Conservation (phyloP, 108 stramenopile species). For the Nannochloropsis gaditana region DNA sequence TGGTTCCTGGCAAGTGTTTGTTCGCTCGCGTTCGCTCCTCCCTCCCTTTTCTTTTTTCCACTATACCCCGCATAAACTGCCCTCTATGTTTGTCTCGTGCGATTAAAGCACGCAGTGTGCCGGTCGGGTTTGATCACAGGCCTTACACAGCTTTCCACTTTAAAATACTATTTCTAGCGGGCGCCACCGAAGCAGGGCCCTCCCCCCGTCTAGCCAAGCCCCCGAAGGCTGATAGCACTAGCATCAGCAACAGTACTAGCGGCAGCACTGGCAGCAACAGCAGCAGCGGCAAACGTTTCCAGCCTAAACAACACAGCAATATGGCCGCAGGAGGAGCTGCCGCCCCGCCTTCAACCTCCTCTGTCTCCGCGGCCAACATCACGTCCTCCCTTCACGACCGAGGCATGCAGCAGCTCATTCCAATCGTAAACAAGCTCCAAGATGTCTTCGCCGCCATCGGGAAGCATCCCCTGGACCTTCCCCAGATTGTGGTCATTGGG, state of each 20-base stretch:
- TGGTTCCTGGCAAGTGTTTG: no score
- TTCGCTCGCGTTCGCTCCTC: no score
- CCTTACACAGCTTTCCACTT: no score
- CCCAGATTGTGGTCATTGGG: conserved; percentile 86
- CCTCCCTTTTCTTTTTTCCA: no score
- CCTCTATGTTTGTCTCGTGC: no score
- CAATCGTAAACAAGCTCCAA: conserved; percentile 95
- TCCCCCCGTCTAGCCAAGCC: background rate
- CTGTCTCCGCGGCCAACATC: background rate
- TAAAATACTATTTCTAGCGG: no score
- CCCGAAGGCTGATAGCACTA: background rate
- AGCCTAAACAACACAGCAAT: background rate
- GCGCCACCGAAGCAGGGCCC: background rate
- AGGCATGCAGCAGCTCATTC: conserved; percentile 91
- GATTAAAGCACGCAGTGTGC: no score
- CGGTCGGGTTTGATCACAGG: no score
- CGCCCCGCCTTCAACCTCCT: background rate
- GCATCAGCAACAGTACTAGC: background rate
- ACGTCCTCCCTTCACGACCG: background rate
- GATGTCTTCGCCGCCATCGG: conserved; percentile 95
- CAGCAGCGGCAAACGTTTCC: background rate
- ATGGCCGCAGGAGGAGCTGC: conserved; percentile 15
- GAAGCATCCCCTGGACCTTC: conserved; percentile 80
- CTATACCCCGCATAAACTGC: no score
- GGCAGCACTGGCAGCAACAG: background rate